Base-by-base conservation (phyloP, 768 basidiomycete species). In the Leccinum olivaceopallidum region DNA sequence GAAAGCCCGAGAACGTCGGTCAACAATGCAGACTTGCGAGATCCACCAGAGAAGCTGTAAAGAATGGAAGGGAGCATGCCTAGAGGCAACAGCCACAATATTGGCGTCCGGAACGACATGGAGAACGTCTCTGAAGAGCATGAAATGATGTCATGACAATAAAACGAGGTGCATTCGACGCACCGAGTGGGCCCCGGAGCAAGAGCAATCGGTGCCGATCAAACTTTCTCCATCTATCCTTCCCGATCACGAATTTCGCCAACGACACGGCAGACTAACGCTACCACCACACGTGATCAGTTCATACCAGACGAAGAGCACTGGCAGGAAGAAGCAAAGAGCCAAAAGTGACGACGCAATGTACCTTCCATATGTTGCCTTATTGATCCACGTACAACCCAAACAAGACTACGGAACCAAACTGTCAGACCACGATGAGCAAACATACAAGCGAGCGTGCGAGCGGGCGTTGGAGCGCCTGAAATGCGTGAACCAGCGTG, bases 1-100 rank as follows among this genome's bases (percentile, higher is more conserved):
- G 92, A 90, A 55, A 97, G 86, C 63, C 74, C 81, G 1, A 87
- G 73, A 4, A 95, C 69, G 74, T 97, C 89, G 30, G 87, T 90
- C n/a, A 94, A 75, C 30, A 94, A 66, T 53, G 85, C 87, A 32
- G 91, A 86, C 67, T 84, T 85, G 54, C 79, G 79, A 20, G 71
- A 65, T 60, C 73, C 69, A 37, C 73, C 44, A 60, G 77, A 74
- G 53, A 84, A 75, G 58, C 80, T 78, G 69, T 90, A 94, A 13
- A 92, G 70, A 53, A 82, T 76, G 3, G 89, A 88, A 20, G 94
- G 85, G 10, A 86, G 67, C 30, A 85, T 67, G 1, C 88, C 83
- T 44, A 92, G 71, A 24, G 83, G 90, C 47, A 86, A 70, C 49
- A 88, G 66, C 47, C 80, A 58, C 42, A 87, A 57, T 13, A 85